Percentiles rank a stretch among this genome's conserved stretches.
Conservation (phyloP, 228 moss, liverwort and hornwort species). For the Sphagnum fallax region DNA sequence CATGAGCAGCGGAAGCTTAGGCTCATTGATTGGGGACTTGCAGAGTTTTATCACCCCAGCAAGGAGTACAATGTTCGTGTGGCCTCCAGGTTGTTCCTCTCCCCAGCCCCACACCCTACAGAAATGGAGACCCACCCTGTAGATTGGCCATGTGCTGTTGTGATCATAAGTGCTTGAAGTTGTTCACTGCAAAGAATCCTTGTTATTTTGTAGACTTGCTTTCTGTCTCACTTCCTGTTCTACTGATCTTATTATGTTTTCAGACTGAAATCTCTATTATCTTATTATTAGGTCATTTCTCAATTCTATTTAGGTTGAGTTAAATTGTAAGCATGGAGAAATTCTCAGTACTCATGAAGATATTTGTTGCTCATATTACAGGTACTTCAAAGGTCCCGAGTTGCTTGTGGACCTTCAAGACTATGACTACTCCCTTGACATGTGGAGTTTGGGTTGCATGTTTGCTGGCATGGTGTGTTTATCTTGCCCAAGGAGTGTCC, state of each 20-base stretch:
- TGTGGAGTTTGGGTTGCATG: constrained; percentile 34
- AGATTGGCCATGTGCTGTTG: too few species aligned
- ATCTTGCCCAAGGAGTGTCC: background rate
- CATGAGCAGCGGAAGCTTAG: constrained; percentile 67
- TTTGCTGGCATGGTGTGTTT: constrained; percentile 15
- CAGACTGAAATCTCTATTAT: too few species aligned
- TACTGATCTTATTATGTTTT: too few species aligned
- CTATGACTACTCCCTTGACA: constrained; percentile 23
- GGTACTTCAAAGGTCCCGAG: constrained; percentile 22
- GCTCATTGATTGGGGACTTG: constrained; percentile 74
- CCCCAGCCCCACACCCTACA: background rate
- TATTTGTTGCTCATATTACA: background rate
- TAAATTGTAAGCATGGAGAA: too few species aligned
- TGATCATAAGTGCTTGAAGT: too few species aligned
- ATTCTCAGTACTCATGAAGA: too few species aligned
- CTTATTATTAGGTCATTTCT: too few species aligned
- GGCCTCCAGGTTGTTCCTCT: constrained; percentile 37
- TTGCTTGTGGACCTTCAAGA: constrained; percentile 24
- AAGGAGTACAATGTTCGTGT: constrained; percentile 77
- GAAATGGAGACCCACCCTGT: background rate
- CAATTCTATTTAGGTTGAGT: too few species aligned
- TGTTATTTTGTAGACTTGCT: too few species aligned
- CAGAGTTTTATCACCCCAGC: constrained; percentile 68
- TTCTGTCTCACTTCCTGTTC: too few species aligned
- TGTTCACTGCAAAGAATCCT: too few species aligned